A percentile compares a stretch with the other conserved stretches of the same genome.
phyloP scores from a whole-genome alignment of 192 early-diverging fungal species.

The Rhizophagus clarus region DNA sequence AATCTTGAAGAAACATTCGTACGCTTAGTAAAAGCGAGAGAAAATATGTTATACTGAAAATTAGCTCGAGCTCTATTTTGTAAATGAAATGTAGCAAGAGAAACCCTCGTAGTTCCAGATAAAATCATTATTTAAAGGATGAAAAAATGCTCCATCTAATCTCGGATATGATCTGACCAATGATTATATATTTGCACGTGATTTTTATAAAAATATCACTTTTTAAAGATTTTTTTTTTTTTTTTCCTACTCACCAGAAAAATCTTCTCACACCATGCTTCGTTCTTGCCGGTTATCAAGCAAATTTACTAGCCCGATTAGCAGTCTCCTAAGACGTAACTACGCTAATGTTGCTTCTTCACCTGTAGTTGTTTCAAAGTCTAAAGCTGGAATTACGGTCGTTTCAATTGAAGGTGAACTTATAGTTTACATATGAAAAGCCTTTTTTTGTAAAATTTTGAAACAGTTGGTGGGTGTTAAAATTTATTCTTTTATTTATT shows the following conservation, averaged over 20 bases:
- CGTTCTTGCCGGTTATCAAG: not conserved
- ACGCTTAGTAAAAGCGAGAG: not conserved
- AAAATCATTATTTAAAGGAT: not conserved
- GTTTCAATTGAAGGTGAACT: conserved; percentile 25
- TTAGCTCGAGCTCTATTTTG: not conserved
- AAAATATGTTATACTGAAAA: not conserved
- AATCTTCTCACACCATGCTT: not conserved
- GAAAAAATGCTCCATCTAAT: too few relatives aligned
- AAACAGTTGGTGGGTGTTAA: not conserved
- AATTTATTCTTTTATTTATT: not conserved
- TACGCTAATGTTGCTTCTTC: conserved; percentile 23
- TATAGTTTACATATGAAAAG: not conserved
- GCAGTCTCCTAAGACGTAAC: not conserved
- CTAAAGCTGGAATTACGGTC: conserved; percentile 14
- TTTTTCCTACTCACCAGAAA: not conserved
- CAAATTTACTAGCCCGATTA: not conserved
- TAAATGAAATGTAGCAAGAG: not conserved
- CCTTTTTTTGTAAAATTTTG: not conserved
- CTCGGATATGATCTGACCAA: too few relatives aligned
- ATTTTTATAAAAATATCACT: too few relatives aligned
- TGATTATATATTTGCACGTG: too few relatives aligned
- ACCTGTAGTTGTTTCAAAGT: conserved; percentile 15
- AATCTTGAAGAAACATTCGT: not conserved
- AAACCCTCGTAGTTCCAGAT: not conserved
- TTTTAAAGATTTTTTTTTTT: too few relatives aligned